Conservation (phyloP, 2,329 filamentous ascomycete genomes). For the Huntiella moniliformis region DNA sequence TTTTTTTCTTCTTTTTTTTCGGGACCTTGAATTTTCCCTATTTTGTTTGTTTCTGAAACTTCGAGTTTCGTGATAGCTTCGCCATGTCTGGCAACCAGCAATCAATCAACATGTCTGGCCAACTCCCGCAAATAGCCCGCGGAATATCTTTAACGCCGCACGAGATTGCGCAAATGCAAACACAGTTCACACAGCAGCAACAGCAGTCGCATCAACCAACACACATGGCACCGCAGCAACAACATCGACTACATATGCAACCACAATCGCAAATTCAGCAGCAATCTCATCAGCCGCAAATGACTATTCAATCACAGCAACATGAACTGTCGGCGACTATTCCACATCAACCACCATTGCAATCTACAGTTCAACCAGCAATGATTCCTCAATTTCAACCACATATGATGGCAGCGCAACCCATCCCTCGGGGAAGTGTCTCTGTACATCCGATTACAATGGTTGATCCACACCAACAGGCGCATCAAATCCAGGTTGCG, state of each 20-base stretch:
- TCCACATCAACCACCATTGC: neutral
- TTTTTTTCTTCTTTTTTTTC: neutral
- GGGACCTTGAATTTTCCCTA: neutral
- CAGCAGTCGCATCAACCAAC: neutral
- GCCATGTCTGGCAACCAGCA: neutral
- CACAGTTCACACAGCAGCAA: neutral
- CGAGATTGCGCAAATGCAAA: neutral
- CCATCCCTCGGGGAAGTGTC: too few relatives aligned
- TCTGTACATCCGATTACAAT: too few relatives aligned
- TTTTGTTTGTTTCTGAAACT: neutral
- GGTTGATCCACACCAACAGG: too few relatives aligned
- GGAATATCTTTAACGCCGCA: neutral
- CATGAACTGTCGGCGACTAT: neutral
- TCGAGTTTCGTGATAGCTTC: neutral
- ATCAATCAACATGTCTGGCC: neutral
- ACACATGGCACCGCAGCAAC: conserved; percentile 1
- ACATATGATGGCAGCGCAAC: too few relatives aligned
- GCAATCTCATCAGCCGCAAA: neutral
- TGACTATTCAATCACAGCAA: neutral
- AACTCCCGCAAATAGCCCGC: neutral
- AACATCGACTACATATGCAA: neutral
- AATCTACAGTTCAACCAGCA: neutral
- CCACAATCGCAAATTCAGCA: neutral
- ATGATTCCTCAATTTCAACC: neutral
- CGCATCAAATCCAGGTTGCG: too few relatives aligned